Percentiles rank a stretch among this genome's conserved stretches.
Conservation (phyloP, 306 rosid genomes). For the Prunus salicina region DNA sequence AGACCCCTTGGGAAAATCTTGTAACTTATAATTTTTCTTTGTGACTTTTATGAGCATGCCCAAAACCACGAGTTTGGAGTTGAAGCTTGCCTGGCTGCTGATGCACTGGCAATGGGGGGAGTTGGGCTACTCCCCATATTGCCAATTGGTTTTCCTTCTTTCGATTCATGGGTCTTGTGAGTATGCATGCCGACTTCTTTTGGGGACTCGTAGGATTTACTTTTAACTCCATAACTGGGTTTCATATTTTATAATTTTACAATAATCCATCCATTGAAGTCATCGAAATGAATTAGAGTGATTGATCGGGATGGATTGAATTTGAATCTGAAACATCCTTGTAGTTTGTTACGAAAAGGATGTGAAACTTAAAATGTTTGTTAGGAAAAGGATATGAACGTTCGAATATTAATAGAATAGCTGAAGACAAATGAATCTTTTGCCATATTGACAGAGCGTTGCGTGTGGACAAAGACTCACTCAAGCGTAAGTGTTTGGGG, state of each 20-base stretch:
- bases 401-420: neutral
- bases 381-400: neutral
- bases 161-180: neutral
- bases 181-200: slow-evolving; percentile 2
- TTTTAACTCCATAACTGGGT: neutral
- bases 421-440: neutral
- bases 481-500: too few relatives aligned
- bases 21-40: slow-evolving; percentile 19
- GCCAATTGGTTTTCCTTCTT: neutral
- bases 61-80: neutral
- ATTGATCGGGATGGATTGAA: neutral
- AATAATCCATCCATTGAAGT: neutral
- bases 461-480: too few relatives aligned
- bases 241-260: neutral
- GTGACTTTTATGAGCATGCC: neutral
- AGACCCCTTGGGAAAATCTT: slow-evolving; percentile 66
- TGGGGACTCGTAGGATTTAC: neutral
- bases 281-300: neutral
- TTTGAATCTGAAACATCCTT: neutral
- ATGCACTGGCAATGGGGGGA: too few relatives aligned
- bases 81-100: neutral
- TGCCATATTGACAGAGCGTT: neutral
- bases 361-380: neutral
- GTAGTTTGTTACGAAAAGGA: neutral
- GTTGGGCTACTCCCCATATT: too few relatives aligned